These are phyloP conservation scores for Carex littledalei DNA, from an alignment of 176 grass and related monocot genomes.

Conservation along the genomic window DNA sequence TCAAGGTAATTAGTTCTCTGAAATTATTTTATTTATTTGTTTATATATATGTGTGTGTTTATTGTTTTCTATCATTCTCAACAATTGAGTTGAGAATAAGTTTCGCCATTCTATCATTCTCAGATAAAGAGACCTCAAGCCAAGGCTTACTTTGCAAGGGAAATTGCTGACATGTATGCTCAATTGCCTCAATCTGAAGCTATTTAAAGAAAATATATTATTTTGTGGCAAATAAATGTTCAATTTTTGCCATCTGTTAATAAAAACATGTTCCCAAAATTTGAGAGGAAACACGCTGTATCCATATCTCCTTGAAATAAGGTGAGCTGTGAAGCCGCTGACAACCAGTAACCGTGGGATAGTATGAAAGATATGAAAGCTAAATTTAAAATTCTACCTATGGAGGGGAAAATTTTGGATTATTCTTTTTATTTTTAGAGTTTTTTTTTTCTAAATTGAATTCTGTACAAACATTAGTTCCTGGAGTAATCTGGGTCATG, in stretches of 20 bases:
- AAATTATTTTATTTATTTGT: neutral
- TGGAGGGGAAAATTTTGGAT: neutral
- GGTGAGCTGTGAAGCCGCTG: neutral
- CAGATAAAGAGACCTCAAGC: constrained; percentile 94
- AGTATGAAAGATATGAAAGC: neutral
- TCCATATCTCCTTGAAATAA: constrained; percentile 9
- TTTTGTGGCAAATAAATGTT: neutral
- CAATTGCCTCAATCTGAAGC: constrained; percentile 34
- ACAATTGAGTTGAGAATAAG: neutral
- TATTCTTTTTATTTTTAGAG: neutral
- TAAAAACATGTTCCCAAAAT: constrained; percentile 12
- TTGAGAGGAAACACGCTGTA: neutral
- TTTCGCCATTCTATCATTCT: neutral
- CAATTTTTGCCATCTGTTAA: neutral
- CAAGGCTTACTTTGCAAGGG: constrained; percentile 81
- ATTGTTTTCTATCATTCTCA: neutral
- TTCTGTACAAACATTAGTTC: neutral
- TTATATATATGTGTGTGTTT: neutral
- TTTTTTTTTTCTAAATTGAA: neutral
- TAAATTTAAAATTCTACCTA: neutral
- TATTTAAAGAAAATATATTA: neutral
- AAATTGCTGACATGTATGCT: constrained; percentile 73
- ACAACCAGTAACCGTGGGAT: neutral
- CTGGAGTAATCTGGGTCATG: neutral
- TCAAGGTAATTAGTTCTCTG: constrained; percentile 51